phyloP scores from a whole-genome alignment of 140 eudicot species.

The Ambrosia hybrid region DNA sequence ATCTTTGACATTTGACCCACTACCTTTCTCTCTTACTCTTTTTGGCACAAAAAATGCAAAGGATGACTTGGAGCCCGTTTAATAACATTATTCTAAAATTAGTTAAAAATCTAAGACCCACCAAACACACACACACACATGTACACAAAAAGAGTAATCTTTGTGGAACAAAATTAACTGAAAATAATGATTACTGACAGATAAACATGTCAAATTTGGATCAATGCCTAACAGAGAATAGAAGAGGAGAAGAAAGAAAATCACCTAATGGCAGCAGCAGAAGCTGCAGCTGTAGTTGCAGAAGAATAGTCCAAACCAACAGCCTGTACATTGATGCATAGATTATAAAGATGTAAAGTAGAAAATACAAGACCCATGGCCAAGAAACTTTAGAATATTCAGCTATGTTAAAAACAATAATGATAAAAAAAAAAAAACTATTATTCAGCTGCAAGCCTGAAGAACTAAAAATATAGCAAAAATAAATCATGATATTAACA shows the following conservation, averaged over 20 bases:
- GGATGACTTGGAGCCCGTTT: background rate
- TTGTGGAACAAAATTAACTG: constrained; percentile 1
- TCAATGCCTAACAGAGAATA: background rate
- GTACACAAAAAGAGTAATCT: background rate
- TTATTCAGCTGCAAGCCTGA: background rate
- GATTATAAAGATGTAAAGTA: background rate
- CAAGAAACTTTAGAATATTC: constrained; percentile 12
- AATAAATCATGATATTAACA: constrained; percentile 1
- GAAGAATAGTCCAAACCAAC: constrained; percentile 95
- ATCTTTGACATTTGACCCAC: too few relatives aligned
- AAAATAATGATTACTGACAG: constrained; percentile 2
- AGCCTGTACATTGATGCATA: constrained; percentile 56
- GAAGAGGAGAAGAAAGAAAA: constrained; percentile 5
- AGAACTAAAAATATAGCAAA: constrained; percentile 7
- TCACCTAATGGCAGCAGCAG: constrained; percentile 99
- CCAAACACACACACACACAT: background rate
- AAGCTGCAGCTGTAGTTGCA: constrained; percentile 87
- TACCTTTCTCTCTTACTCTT: background rate
- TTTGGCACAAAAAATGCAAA: constrained; percentile 14
- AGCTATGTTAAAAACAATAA: too few relatives aligned
- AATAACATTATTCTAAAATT: background rate
- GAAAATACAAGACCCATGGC: constrained; percentile 1
- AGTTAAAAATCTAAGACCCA: background rate
- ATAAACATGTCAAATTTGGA: constrained; percentile 6
- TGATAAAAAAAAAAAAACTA: background rate